These are phyloP conservation scores for Ordospora pajunii DNA, from an alignment of 371 early-diverging fungal genomes.

Conservation along the genomic window DNA sequence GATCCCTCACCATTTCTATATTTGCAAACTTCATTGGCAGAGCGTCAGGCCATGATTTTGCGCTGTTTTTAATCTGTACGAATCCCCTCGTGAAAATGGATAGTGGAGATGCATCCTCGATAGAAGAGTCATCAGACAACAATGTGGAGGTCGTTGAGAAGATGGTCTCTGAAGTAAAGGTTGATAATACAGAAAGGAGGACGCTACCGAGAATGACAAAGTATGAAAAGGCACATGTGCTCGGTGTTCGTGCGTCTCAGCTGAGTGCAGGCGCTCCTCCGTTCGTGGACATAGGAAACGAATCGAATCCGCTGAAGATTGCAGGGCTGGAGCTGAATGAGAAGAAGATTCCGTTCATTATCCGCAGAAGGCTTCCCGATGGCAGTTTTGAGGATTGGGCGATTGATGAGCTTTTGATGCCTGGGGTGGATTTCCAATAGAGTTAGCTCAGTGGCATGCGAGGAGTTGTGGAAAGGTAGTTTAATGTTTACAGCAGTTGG, in stretches of 20 bases:
- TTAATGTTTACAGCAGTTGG: not conserved
- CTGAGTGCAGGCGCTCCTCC: slow-evolving; percentile 87
- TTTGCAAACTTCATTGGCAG: slow-evolving; percentile 7
- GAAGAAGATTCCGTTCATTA: slow-evolving; percentile 82
- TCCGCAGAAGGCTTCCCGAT: slow-evolving; percentile 88
- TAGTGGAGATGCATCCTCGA: not conserved
- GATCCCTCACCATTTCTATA: slow-evolving; percentile 82
- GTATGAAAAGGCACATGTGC: slow-evolving; percentile 89
- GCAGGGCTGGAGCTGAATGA: slow-evolving; percentile 89
- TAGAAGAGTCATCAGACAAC: not conserved
- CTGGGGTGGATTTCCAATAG: slow-evolving; percentile 54
- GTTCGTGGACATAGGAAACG: slow-evolving; percentile 86
- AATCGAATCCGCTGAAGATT: slow-evolving; percentile 89
- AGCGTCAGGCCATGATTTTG: not conserved
- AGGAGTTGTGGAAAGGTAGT: not conserved
- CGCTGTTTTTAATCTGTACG: not conserved
- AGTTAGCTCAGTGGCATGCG: not conserved
- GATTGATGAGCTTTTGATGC: slow-evolving; percentile 74
- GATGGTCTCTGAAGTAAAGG: not conserved
- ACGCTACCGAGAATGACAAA: slow-evolving; percentile 99
- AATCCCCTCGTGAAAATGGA: not conserved
- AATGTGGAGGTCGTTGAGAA: not conserved
- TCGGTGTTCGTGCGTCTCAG: slow-evolving; percentile 70
- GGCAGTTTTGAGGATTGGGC: slow-evolving; percentile 91
- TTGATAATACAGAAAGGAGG: slow-evolving; percentile 60